phyloP scores from a whole-genome alignment of 352 stramenopile genomes.

The Phytophthora colocasiae region DNA sequence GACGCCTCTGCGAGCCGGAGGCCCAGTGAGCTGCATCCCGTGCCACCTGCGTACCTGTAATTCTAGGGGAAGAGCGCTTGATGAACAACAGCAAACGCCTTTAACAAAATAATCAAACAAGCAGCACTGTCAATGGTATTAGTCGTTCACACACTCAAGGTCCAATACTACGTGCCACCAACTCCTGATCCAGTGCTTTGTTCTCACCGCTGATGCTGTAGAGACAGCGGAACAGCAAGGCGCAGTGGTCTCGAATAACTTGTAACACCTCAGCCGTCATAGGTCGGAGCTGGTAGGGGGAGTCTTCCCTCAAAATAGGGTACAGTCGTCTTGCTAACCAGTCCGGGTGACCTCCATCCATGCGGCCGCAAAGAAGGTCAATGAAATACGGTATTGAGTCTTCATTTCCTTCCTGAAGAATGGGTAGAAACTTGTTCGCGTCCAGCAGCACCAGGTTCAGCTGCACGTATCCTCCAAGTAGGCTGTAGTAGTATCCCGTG shows the following conservation, averaged over 20 bases:
- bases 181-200: conserved; percentile 11
- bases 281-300: conserved; percentile 20
- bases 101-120: conserved; percentile 35
- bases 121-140: conserved; percentile 18
- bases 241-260: conserved; percentile 35
- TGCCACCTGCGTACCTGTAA: conserved; percentile 36
- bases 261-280: conserved; percentile 27
- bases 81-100: conserved; percentile 29
- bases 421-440: conserved; percentile 22
- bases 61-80: conserved; percentile 40
- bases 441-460: conserved; percentile 46
- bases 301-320: conserved; percentile 4
- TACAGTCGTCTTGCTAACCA: conserved; percentile 20
- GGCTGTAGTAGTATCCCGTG: conserved; percentile 37
- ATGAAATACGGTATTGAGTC: conserved; percentile 15
- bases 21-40: conserved; percentile 39
- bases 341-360: conserved; percentile 28
- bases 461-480: conserved; percentile 37
- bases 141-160: background rate
- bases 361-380: conserved; percentile 19
- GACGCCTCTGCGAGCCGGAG: conserved; percentile 22
- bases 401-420: conserved; percentile 23
- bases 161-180: conserved; percentile 1
- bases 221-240: conserved; percentile 36
- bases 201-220: conserved; percentile 40